Conservation (phyloP, 192 early-diverging fungal species). For the Cladochytrium replicatum region DNA sequence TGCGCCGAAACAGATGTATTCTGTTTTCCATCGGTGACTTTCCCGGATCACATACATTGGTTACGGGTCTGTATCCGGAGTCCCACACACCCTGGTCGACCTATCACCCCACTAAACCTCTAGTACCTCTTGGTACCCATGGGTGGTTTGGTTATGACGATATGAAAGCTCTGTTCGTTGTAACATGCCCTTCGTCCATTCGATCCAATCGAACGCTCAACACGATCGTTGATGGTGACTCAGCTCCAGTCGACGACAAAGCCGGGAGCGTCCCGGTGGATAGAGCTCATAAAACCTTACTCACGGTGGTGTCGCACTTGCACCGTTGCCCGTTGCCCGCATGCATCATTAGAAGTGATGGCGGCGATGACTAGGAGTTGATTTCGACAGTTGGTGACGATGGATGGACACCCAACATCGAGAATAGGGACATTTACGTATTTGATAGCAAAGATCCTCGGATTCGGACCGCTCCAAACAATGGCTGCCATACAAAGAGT, state of each 20-base stretch:
- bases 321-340: too few species aligned
- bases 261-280: slow-evolving; percentile 25
- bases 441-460: slow-evolving; percentile 49
- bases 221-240: slow-evolving; percentile 1
- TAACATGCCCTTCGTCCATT: slow-evolving; percentile 57
- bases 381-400: background rate
- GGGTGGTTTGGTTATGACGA: slow-evolving; percentile 65
- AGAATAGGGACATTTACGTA: slow-evolving; percentile 65
- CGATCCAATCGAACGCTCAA: background rate
- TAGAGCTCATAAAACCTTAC: too few species aligned
- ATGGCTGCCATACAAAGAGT: too few species aligned
- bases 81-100: slow-evolving; percentile 39
- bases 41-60: slow-evolving; percentile 86
- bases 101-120: slow-evolving; percentile 5
- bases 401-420: slow-evolving; percentile 39
- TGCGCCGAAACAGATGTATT: slow-evolving; percentile 51
- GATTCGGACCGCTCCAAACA: slow-evolving; percentile 57
- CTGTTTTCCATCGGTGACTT: slow-evolving; percentile 72
- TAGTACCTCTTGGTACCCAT: slow-evolving; percentile 50
- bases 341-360: background rate
- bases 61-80: slow-evolving; percentile 87
- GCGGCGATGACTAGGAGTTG: slow-evolving; percentile 8
- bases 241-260: too few species aligned
- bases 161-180: slow-evolving; percentile 83
- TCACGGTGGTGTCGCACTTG: too few species aligned